phyloP scores from a whole-genome alignment of 1,284 basidiomycete genomes.

The Ceratobasidium sp. region DNA sequence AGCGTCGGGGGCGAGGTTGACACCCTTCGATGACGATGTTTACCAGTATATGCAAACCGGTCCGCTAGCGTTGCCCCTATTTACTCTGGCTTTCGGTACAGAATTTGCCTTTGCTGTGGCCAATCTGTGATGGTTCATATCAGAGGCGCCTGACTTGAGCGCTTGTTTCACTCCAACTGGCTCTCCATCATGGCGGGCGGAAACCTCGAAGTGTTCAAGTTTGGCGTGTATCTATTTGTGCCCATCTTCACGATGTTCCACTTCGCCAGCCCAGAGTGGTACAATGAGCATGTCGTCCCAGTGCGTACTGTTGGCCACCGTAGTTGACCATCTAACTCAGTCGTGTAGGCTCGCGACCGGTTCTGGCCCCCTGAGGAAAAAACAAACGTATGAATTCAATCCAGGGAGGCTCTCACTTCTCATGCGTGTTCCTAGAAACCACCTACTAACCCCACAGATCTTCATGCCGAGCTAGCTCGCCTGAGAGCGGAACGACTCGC shows the following conservation, averaged over 20 bases:
- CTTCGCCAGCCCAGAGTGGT: conserved; percentile 92
- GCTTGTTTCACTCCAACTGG: conserved; percentile 13
- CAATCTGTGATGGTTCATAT: background rate
- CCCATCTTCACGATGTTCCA: conserved; percentile 86
- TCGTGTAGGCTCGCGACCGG: conserved; percentile 52
- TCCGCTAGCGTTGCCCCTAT: background rate
- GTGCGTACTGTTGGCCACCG: conserved; percentile 61
- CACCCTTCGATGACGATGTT: background rate
- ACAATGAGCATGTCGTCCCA: conserved; percentile 79
- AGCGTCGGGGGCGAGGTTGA: background rate
- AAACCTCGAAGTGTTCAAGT: conserved; percentile 90
- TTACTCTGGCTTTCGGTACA: background rate
- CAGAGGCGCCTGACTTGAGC: conserved; percentile 6
- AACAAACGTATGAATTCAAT: conserved; percentile 52
- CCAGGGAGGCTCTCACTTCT: background rate
- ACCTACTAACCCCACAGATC: conserved; percentile 50
- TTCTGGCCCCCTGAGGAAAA: conserved; percentile 55
- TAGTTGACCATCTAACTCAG: conserved; percentile 14
- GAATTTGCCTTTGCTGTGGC: background rate
- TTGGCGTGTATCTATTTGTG: conserved; percentile 88
- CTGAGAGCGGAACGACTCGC: conserved; percentile 52
- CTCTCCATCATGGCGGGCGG: conserved; percentile 71
- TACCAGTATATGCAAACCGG: background rate
- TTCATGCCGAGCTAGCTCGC: conserved; percentile 52
- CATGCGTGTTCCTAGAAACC: conserved; percentile 51